These are phyloP conservation scores for Hygrophila difformis DNA, from an alignment of 257 asterid genomes.

Conservation along the genomic window DNA sequence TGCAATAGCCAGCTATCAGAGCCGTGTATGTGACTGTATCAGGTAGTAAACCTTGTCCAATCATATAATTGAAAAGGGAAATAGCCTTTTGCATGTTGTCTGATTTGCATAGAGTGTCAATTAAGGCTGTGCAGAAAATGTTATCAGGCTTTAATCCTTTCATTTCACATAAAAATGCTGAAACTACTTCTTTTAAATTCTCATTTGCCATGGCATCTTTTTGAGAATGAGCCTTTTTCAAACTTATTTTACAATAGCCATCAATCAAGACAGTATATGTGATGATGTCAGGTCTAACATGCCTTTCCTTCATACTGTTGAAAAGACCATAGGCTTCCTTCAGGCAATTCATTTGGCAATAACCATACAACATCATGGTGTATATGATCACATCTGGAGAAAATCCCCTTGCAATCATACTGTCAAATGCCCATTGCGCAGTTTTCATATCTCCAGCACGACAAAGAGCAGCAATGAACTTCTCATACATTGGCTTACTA, in stretches of 20 bases:
- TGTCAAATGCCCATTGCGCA: slow-evolving; percentile 51
- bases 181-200: slow-evolving; percentile 17
- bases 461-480: slow-evolving; percentile 55
- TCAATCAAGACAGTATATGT: slow-evolving; percentile 65
- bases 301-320: slow-evolving; percentile 49
- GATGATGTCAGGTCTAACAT: slow-evolving; percentile 60
- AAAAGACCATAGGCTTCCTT: slow-evolving; percentile 52
- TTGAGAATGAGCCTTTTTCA: slow-evolving; percentile 18
- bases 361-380: slow-evolving; percentile 72
- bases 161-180: slow-evolving; percentile 33
- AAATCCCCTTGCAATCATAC: slow-evolving; percentile 38
- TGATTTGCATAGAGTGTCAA: slow-evolving; percentile 64
- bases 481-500: slow-evolving; percentile 32
- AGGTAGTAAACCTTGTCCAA: slow-evolving; percentile 55
- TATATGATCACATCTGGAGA: slow-evolving; percentile 55
- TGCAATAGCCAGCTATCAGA: slow-evolving; percentile 60
- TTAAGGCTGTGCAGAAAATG: slow-evolving; percentile 57
- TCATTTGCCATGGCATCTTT: slow-evolving; percentile 13
- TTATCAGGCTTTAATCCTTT: slow-evolving; percentile 47
- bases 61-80: slow-evolving; percentile 52
- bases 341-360: slow-evolving; percentile 46
- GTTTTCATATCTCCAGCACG: slow-evolving; percentile 53
- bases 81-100: slow-evolving; percentile 52
- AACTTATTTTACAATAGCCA: slow-evolving; percentile 37
- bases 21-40: slow-evolving; percentile 57